Base-by-base conservation (phyloP, 1,284 basidiomycete species). In the Ceratobasidium sp. region DNA sequence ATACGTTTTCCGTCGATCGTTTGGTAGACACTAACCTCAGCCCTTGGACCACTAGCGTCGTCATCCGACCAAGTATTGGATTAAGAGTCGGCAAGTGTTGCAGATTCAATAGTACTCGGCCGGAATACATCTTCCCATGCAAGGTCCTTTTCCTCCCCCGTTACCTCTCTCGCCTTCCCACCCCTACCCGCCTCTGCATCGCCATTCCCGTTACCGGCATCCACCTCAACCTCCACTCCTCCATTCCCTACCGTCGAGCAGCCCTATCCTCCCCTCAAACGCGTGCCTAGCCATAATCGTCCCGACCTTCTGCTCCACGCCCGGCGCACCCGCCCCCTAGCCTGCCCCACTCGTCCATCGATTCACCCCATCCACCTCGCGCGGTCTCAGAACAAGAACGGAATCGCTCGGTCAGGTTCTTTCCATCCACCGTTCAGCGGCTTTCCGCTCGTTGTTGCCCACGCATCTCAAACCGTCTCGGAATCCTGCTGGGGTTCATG, bases 391-490 rank as follows among this genome's bases (percentile, higher is more conserved):
- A n/a, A n/a, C n/a, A n/a, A n/a, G n/a, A n/a, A n/a, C n/a, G 73
- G 77, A n/a, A n/a, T n/a, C 49, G 82, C 85, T 23, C 84, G 86
- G 73, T 85, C 80, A 63, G 39, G 69, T 55, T 95, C 85, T 99
- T 97, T n/a, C n/a, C n/a, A n/a, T 80, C 98, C 97, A 72, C 97
- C 96, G 84, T 96, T 97, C 80, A 98, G 88, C 80, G 99, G 87
- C 80, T 97, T 93, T 20, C 97, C 97, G 83, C 94, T 95, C 90
- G 95, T 95, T 81, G 93, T 90, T 33, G 97, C 97, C 33, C 99
- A 89, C 82, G 92, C 90, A 81, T 94, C 92, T 77, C 99, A 87
- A 84, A 99, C 93, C 33, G 90, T 91, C 80, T 97, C 93, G 0
- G 95, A 88, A 60, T 89, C 89, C 91, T 92, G 95, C n/a, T 46